These are phyloP conservation scores for Acanthamoeba castellanii DNA, from an alignment of 208 protist species.

Conservation along the genomic window DNA sequence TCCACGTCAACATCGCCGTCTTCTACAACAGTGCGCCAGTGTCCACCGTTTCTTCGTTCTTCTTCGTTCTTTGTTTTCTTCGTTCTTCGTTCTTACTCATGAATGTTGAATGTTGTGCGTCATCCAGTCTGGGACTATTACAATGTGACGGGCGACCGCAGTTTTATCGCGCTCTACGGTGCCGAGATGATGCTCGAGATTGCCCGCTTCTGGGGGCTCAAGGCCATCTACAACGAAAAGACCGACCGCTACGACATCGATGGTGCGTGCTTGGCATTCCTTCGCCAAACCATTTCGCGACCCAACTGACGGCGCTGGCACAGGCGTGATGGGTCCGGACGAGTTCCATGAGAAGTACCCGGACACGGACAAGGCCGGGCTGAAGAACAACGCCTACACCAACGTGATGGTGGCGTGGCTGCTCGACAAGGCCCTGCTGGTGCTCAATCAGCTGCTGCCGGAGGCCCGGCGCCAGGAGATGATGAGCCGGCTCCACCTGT, in stretches of 20 bases:
- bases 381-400: conserved; percentile 82
- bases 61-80: neutral
- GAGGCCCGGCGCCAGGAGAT: neutral
- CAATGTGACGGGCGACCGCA: conserved; percentile 27
- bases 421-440: conserved; percentile 76
- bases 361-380: conserved; percentile 64
- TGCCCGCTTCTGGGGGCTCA: conserved; percentile 77
- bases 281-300: no score
- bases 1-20: conserved; percentile 81
- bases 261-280: neutral
- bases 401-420: conserved; percentile 84
- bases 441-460: conserved; percentile 72
- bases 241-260: conserved; percentile 76
- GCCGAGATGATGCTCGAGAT: conserved; percentile 82
- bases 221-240: conserved; percentile 46
- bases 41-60: neutral
- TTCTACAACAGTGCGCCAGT: conserved; percentile 77
- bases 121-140: conserved; percentile 69
- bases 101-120: neutral
- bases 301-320: neutral
- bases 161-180: conserved; percentile 72
- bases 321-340: conserved; percentile 82
- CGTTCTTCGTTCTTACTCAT: neutral
- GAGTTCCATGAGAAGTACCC: conserved; percentile 82
- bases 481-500: conserved; percentile 30